Evolutionary conservation across 2,329 filamentous ascomycete genomes (phyloP).

Genomic region (Orbilia brochopaga): DNA sequence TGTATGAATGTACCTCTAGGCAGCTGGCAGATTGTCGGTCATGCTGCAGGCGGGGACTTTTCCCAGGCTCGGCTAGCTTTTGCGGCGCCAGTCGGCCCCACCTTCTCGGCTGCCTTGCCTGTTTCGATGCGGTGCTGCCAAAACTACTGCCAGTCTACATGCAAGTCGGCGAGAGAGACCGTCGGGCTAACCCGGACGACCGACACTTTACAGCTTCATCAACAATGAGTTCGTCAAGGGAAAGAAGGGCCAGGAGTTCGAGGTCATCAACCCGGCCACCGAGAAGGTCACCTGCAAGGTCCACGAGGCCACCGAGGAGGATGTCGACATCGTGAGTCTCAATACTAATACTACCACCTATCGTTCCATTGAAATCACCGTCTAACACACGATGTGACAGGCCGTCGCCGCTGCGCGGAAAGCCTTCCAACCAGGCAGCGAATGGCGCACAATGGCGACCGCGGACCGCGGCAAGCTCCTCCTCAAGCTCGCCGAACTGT

Average conservation of each 20-base stretch:
- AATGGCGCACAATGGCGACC: slow-evolving; percentile 73
- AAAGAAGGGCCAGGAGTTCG: slow-evolving; percentile 86
- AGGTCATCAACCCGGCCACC: slow-evolving; percentile 84
- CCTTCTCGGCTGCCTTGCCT: slow-evolving; percentile 21
- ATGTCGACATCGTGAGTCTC: slow-evolving; percentile 63
- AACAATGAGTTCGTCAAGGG: slow-evolving; percentile 88
- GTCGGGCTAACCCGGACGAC: slow-evolving; percentile 28
- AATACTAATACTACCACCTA: not conserved
- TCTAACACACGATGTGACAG: slow-evolving; percentile 12
- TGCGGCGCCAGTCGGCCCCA: slow-evolving; percentile 8
- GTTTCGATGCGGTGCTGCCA: slow-evolving; percentile 1
- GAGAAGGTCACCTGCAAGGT: slow-evolving; percentile 86
- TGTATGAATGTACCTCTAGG: too few species aligned
- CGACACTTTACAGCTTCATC: slow-evolving; percentile 70
- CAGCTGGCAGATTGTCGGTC: too few species aligned
- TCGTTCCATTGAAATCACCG: not conserved
- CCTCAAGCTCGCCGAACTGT: slow-evolving; percentile 77
- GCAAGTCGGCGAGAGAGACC: too few species aligned
- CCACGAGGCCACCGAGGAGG: slow-evolving; percentile 85
- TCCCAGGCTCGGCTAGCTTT: slow-evolving; percentile 7
- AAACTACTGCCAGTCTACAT: too few species aligned
- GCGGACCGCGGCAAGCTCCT: slow-evolving; percentile 73
- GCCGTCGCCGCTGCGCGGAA: slow-evolving; percentile 85
- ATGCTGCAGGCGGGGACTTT: slow-evolving; percentile 38
- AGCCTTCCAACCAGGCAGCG: slow-evolving; percentile 71